These are phyloP conservation scores for Fraxinus xanthoxyloides DNA, from an alignment of 305 asterid genomes.

Conservation along the genomic window DNA sequence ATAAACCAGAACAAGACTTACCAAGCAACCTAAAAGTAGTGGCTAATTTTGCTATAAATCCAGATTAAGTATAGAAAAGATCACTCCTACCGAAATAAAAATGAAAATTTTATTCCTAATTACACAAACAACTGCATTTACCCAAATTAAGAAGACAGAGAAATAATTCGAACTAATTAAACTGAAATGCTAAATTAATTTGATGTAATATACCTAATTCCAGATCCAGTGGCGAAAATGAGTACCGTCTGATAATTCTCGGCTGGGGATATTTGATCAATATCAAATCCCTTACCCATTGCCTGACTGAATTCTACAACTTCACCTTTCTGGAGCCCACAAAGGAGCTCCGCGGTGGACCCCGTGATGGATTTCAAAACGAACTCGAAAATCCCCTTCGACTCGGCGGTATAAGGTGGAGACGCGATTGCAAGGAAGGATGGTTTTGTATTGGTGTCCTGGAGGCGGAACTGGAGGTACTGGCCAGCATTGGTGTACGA, in stretches of 20 bases:
- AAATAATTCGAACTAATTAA: not conserved
- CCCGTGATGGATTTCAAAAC: conserved; percentile 64
- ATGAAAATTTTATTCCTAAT: not conserved
- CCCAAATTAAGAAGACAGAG: not conserved
- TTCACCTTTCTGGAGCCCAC: conserved; percentile 62
- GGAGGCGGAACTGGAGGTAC: conserved; percentile 67
- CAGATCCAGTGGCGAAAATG: conserved; percentile 89
- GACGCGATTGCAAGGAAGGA: conserved; percentile 74
- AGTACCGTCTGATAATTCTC: conserved; percentile 59
- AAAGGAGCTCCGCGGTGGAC: conserved; percentile 75
- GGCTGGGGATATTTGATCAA: conserved; percentile 60
- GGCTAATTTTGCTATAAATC: conserved; percentile 1
- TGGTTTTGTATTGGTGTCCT: conserved; percentile 51
- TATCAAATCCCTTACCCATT: conserved; percentile 67
- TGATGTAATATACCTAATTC: conserved; percentile 52
- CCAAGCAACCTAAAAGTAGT: not conserved
- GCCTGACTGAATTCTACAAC: conserved; percentile 65
- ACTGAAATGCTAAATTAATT: not conserved
- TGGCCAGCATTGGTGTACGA: conserved; percentile 76
- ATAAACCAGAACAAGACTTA: not conserved
- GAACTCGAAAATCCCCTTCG: conserved; percentile 65
- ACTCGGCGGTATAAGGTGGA: conserved; percentile 58
- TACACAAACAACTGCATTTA: not conserved
- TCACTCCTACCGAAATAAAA: not conserved
- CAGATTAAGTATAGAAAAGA: not conserved